phyloP scores from a whole-genome alignment of 2,329 filamentous ascomycete species.

The Camptophora hylomeconis region DNA sequence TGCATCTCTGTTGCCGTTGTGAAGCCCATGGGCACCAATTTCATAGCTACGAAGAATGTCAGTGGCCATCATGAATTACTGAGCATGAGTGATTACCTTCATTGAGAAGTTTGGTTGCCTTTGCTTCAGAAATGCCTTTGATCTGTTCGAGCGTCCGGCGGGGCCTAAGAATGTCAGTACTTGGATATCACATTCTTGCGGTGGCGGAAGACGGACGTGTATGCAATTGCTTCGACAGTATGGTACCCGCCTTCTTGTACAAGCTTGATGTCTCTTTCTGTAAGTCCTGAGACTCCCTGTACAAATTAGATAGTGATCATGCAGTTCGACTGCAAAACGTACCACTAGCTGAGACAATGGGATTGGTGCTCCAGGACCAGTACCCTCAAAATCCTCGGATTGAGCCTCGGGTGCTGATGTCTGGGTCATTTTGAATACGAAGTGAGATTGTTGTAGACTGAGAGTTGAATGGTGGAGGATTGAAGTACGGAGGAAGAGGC shows the following conservation, averaged over 20 bases:
- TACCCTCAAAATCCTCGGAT: constrained; percentile 44
- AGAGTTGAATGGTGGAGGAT: no score
- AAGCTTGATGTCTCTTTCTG: constrained; percentile 89
- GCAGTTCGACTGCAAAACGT: constrained; percentile 21
- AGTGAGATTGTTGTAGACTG: no score
- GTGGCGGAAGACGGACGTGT: constrained; percentile 48
- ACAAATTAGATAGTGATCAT: constrained; percentile 13
- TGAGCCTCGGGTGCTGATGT: constrained; percentile 10
- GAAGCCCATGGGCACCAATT: constrained; percentile 96
- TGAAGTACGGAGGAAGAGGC: no score
- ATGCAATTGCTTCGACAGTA: constrained; percentile 90
- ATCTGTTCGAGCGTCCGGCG: constrained; percentile 77
- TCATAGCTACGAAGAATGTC: constrained; percentile 51
- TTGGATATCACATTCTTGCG: constrained; percentile 1
- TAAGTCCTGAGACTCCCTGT: constrained; percentile 78
- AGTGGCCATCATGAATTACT: constrained; percentile 6
- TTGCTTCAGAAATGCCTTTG: constrained; percentile 95
- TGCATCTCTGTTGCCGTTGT: constrained; percentile 99
- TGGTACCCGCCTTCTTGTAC: constrained; percentile 86
- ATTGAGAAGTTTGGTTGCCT: constrained; percentile 77
- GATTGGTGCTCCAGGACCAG: constrained; percentile 85
- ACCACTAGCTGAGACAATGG: constrained; percentile 79
- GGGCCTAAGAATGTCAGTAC: constrained; percentile 31
- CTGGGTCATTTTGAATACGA: constrained; percentile 15
- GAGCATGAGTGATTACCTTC: constrained; percentile 52